phyloP scores from a whole-genome alignment of 805 yeast species.

The Kodamaea neixiangensis region DNA sequence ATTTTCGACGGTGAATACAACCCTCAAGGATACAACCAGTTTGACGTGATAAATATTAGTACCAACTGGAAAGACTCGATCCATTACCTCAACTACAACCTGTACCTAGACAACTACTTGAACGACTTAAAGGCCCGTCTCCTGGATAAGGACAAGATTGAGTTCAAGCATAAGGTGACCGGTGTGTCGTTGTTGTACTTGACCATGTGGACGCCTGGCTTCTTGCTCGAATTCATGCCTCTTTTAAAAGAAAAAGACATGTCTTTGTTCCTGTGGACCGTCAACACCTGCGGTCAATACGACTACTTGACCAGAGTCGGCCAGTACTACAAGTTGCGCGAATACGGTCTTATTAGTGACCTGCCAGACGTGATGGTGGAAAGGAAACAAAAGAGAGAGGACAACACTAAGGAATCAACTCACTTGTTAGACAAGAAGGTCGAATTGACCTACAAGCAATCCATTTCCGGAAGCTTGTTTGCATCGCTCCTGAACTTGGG shows the following conservation, averaged over 20 bases:
- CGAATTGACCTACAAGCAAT: constrained; percentile 8
- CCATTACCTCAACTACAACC: constrained; percentile 36
- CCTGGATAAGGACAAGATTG: constrained; percentile 16
- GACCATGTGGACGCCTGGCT: constrained; percentile 39
- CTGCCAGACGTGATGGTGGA: constrained; percentile 35
- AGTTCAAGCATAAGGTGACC: constrained; percentile 27
- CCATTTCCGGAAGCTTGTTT: constrained; percentile 4
- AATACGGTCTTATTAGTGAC: constrained; percentile 41
- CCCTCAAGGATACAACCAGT: constrained; percentile 23
- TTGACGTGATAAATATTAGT: constrained; percentile 41
- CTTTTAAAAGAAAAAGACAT: constrained; percentile 32
- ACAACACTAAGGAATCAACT: constrained; percentile 1
- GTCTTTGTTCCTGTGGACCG: constrained; percentile 42
- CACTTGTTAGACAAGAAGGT: constrained; percentile 2
- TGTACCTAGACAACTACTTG: constrained; percentile 27
- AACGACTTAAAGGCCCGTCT: constrained; percentile 10
- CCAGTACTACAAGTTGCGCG: constrained; percentile 21
- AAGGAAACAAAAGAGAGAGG: constrained; percentile 10
- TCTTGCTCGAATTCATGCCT: constrained; percentile 39
- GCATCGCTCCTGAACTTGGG: not conserved
- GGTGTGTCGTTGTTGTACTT: constrained; percentile 42
- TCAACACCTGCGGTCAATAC: constrained; percentile 37
- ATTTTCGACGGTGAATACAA: constrained; percentile 18
- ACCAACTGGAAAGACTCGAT: constrained; percentile 34
- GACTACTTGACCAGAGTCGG: constrained; percentile 34